Base-by-base conservation (phyloP, 2,329 filamentous ascomycete genomes). In the Ceratocystis harringtonii region DNA sequence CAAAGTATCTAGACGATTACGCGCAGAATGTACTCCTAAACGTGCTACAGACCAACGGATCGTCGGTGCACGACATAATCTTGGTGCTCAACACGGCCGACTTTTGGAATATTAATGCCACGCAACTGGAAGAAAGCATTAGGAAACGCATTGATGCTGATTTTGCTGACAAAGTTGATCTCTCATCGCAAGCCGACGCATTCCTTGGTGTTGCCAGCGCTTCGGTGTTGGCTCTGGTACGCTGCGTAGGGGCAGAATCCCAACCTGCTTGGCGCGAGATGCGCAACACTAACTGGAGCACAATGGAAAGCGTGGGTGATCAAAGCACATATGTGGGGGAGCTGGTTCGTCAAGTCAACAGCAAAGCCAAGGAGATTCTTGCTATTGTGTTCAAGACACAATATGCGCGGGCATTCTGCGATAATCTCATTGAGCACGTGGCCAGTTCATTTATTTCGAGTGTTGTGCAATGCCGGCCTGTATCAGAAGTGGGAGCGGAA, bases 261-360 rank as follows among this genome's bases (percentile, higher is more conserved):
- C 92, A 97, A 69, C 84, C 88, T 0, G 86, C 87, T 17, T 99
- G 92, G 94, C 84, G 92, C 66, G 94, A 97, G 77, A 99, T 99
- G 94, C 88, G 87, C 69, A 96, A 96, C 72, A 95, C 88, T 0
- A 89, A 92, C 61, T 99, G 94, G 94, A 89, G 87, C 74, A 91
- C 88, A 69, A 89, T 99, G 79, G 94, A 97, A 70, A 88, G 83
- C 67, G 94, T 96, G 3, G 90, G 90, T 57, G 94, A 99, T 73
- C 91, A 96, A 72, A 96, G 91, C 75, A 86, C 88, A 0, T 99
- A 96, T 71, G 90, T 97, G 30, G 84, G 85, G 7, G 90, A 95
- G 73, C 79, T 99, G 2, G 76, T 96, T 60, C 82, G 81, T 63
- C 84, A 85, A 66, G 81, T 95, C 67, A 89, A 91, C 72, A 78